Percentiles rank a stretch among this genome's conserved stretches.
phyloP scores from a whole-genome alignment of 106 monocot genomes.

The Xerophyta viscosa region DNA sequence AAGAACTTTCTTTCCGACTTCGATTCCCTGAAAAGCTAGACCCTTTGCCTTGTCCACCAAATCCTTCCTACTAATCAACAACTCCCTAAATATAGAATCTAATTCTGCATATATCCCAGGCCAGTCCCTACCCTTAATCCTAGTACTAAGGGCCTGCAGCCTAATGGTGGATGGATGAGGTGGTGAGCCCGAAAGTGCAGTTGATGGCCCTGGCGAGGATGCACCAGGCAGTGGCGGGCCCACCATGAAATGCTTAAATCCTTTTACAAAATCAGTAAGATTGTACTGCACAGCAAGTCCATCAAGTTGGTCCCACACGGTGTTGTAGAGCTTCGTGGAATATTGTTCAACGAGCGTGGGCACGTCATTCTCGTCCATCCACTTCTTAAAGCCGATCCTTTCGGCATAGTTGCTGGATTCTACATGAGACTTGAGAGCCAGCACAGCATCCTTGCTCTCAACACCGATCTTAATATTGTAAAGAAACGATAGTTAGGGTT shows the following conservation, averaged over 20 bases:
- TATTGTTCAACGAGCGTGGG: slow-evolving; percentile 43
- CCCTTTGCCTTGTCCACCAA: slow-evolving; percentile 50
- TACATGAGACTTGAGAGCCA: slow-evolving; percentile 48
- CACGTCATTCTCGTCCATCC: slow-evolving; percentile 58
- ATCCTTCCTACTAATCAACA: slow-evolving; percentile 42
- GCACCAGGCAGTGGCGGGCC: slow-evolving; percentile 11
- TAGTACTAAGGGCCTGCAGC: slow-evolving; percentile 24
- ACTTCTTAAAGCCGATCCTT: slow-evolving; percentile 47
- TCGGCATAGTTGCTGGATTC: slow-evolving; percentile 61
- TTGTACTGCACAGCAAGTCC: slow-evolving; percentile 42
- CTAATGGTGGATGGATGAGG: slow-evolving; percentile 33
- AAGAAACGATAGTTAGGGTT: no score
- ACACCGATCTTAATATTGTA: slow-evolving; percentile 23
- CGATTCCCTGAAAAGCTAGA: slow-evolving; percentile 44
- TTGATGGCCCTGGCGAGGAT: slow-evolving; percentile 5
- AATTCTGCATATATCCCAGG: slow-evolving; percentile 40
- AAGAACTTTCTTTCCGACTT: slow-evolving; percentile 33
- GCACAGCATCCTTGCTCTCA: slow-evolving; percentile 58
- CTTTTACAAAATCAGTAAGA: slow-evolving; percentile 42
- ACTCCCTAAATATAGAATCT: slow-evolving; percentile 40
- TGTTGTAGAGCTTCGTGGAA: slow-evolving; percentile 45
- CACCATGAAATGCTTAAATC: slow-evolving; percentile 41
- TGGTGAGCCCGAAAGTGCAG: slow-evolving; percentile 11
- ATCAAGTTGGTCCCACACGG: slow-evolving; percentile 56
- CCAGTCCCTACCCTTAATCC: slow-evolving; percentile 47